Evolutionary conservation across 2,329 filamentous ascomycete species (phyloP).

Genomic region (Aureobasidium sp.): DNA sequence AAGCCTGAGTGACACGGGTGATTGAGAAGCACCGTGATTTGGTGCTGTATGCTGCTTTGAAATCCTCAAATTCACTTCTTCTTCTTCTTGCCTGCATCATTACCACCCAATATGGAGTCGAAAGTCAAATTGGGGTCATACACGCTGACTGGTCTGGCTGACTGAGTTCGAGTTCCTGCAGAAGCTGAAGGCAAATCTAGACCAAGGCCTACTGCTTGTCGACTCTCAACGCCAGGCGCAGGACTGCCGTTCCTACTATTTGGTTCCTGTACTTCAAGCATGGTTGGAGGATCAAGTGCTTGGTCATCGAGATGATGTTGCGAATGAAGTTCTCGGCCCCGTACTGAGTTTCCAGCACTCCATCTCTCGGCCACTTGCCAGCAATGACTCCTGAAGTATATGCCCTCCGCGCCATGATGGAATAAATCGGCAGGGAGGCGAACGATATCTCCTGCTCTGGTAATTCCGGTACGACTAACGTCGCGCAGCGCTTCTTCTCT

Average conservation of each 20-base stretch:
- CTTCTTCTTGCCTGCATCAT: neutral
- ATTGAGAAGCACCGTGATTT: neutral
- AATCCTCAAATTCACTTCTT: neutral
- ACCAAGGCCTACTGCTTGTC: conserved; percentile 40
- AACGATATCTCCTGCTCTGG: conserved; percentile 60
- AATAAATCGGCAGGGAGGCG: conserved; percentile 57
- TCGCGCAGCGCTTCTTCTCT: conserved; percentile 49
- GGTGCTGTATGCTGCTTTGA: neutral
- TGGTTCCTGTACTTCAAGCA: neutral
- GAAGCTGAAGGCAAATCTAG: conserved; percentile 41
- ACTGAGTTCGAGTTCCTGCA: conserved; percentile 26
- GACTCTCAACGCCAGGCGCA: conserved; percentile 17
- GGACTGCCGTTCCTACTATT: conserved; percentile 18
- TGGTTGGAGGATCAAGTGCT: conserved; percentile 11
- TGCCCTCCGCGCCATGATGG: conserved; percentile 59
- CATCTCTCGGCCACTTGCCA: conserved; percentile 60
- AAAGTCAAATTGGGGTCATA: conserved; percentile 41
- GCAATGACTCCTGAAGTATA: conserved; percentile 63
- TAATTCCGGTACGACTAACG: conserved; percentile 60
- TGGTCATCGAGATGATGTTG: conserved; percentile 22
- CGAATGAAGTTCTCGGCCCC: conserved; percentile 23
- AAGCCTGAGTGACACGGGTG: neutral
- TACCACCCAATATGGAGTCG: conserved; percentile 37
- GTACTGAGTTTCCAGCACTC: conserved; percentile 39
- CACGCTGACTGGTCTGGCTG: conserved; percentile 25